These are phyloP conservation scores for Clonostachys chloroleuca DNA, from an alignment of 2,329 filamentous ascomycete genomes.

Conservation along the genomic window DNA sequence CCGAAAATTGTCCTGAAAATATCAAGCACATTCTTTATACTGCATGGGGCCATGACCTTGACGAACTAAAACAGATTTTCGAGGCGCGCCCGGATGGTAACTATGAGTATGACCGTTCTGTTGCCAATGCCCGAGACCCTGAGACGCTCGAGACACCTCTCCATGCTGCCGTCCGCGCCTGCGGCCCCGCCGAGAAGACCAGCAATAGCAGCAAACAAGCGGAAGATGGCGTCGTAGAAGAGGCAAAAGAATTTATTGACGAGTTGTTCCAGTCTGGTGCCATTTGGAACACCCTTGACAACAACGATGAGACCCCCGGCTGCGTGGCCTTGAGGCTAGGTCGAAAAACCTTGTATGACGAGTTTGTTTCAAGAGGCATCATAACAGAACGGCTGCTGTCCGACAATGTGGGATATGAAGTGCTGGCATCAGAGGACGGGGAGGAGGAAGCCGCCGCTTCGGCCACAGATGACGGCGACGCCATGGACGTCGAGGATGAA, in stretches of 20 bases:
- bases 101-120: too few relatives aligned
- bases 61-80: constrained; percentile 65
- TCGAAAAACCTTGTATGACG: constrained; percentile 66
- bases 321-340: constrained; percentile 75
- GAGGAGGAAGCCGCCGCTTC: constrained; percentile 40
- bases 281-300: constrained; percentile 95
- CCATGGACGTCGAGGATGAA: constrained; percentile 24
- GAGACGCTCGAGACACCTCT: constrained; percentile 83
- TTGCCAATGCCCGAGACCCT: constrained; percentile 74
- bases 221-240: constrained; percentile 43
- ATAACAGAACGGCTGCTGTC: constrained; percentile 84
- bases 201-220: constrained; percentile 13
- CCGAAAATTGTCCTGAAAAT: constrained; percentile 43
- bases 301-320: constrained; percentile 83
- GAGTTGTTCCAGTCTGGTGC: constrained; percentile 83
- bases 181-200: constrained; percentile 36
- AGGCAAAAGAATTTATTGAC: constrained; percentile 63
- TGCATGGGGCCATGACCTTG: constrained; percentile 57
- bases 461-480: constrained; percentile 24
- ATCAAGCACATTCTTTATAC: constrained; percentile 46
- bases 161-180: constrained; percentile 84
- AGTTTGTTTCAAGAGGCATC: constrained; percentile 86
- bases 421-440: constrained; percentile 50
- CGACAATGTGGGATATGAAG: constrained; percentile 77
- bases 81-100: constrained; percentile 45